Evolutionary conservation across 371 early-diverging fungal genomes (phyloP).

Genomic region (Smittium culicis): DNA sequence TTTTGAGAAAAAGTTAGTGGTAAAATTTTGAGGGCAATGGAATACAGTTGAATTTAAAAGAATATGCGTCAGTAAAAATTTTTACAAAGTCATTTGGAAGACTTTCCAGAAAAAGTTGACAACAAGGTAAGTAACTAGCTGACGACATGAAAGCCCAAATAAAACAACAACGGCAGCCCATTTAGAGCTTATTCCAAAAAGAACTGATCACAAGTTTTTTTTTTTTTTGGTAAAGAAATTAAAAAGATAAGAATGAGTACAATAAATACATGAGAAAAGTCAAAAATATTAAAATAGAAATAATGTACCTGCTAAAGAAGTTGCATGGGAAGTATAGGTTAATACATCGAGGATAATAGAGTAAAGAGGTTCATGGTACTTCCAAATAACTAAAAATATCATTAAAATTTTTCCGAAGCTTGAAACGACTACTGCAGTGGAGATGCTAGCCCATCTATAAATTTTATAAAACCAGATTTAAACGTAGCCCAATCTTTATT

Average conservation of each 20-base stretch:
- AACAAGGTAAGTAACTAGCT: constrained; percentile 16
- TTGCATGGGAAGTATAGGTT: constrained; percentile 68
- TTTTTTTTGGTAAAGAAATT: not conserved
- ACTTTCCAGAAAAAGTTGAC: constrained; percentile 12
- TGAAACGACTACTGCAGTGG: constrained; percentile 68
- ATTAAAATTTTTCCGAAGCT: constrained; percentile 80
- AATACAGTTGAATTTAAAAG: too few relatives aligned
- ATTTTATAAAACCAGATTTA: constrained; percentile 33
- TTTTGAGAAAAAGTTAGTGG: too few relatives aligned
- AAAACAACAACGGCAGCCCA: constrained; percentile 29
- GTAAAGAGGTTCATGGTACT: constrained; percentile 66
- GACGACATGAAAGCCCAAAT: constrained; percentile 22
- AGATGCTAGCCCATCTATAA: constrained; percentile 34
- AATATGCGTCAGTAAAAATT: too few relatives aligned
- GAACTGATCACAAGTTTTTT: constrained; percentile 4
- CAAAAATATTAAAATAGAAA: too few relatives aligned
- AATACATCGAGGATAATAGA: constrained; percentile 63
- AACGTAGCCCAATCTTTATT: not conserved
- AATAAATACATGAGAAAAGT: too few relatives aligned
- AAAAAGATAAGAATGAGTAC: not conserved
- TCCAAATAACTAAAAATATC: constrained; percentile 89
- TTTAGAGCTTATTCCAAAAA: constrained; percentile 20
- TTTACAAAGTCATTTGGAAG: too few relatives aligned
- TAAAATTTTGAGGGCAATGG: too few relatives aligned
- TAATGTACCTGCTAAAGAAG: constrained; percentile 76